Conservation (phyloP, 163 green algal species). For the Coccomyxa subellipsoidea region DNA sequence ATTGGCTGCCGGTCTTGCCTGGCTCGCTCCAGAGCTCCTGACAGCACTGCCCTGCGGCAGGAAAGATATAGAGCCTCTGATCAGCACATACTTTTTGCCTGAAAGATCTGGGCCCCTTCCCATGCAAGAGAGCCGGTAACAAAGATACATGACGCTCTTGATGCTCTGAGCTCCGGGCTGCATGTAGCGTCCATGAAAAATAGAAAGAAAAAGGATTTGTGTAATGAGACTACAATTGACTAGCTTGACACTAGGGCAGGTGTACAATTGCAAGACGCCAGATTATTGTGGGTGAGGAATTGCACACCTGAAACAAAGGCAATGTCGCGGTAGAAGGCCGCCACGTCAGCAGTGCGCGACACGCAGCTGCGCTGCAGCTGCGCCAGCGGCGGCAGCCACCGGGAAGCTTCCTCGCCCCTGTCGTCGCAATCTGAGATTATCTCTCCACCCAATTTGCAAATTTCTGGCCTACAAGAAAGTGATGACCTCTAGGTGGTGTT, state of each 20-base stretch:
- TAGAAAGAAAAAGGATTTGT: no score
- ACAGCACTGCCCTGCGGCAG: background rate
- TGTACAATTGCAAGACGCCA: no score
- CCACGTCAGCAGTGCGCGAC: constrained; percentile 23
- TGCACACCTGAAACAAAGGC: background rate
- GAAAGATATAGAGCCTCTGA: background rate
- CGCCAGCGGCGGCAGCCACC: constrained; percentile 24
- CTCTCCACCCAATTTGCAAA: no score
- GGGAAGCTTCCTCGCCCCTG: background rate
- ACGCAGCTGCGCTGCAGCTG: constrained; percentile 15
- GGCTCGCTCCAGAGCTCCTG: background rate
- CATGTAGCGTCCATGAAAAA: no score
- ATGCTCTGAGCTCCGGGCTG: background rate
- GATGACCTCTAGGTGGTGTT: no score
- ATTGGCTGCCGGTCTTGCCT: background rate
- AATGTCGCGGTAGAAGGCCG: constrained; percentile 21
- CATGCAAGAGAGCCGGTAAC: background rate
- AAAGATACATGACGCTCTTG: background rate
- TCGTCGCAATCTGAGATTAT: no score
- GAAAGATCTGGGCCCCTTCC: no score
- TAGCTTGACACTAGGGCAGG: no score
- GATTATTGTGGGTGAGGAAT: background rate
- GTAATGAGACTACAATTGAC: no score
- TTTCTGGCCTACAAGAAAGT: no score
- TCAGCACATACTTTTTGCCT: background rate